Conservation (phyloP, 73 alveolate species). For the Stentor coeruleus region DNA sequence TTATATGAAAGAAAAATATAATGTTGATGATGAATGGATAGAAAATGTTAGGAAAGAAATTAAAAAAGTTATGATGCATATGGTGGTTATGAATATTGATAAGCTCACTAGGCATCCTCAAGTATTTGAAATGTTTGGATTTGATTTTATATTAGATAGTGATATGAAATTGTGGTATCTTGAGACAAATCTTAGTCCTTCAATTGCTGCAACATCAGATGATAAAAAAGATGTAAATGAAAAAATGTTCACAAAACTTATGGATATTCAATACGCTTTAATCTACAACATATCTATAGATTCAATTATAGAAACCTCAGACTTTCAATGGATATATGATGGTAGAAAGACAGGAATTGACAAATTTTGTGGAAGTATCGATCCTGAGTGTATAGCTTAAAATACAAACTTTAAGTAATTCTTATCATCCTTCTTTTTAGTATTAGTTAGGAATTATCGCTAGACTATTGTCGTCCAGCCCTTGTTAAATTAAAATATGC, state of each 20-base stretch:
- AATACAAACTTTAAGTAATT: background rate
- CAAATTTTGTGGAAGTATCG: background rate
- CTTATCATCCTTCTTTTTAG: too few species aligned
- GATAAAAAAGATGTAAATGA: background rate
- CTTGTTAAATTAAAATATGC: too few species aligned
- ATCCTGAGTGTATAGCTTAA: background rate
- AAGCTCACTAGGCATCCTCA: background rate
- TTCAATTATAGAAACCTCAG: background rate
- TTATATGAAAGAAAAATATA: background rate
- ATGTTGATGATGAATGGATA: background rate
- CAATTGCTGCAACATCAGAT: background rate
- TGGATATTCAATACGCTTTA: background rate
- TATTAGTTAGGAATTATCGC: too few species aligned
- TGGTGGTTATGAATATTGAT: background rate
- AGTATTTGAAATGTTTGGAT: background rate
- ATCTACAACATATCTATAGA: background rate
- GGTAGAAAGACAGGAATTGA: constrained; percentile 1
- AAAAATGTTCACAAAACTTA: background rate
- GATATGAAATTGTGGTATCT: background rate
- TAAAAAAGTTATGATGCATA: background rate
- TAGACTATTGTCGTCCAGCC: too few species aligned
- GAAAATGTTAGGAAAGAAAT: background rate
- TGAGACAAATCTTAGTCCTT: background rate
- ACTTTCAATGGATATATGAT: constrained; percentile 4
- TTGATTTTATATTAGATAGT: background rate